These are phyloP conservation scores for Capronia americana DNA, from an alignment of 2,329 filamentous ascomycete genomes.

Conservation along the genomic window DNA sequence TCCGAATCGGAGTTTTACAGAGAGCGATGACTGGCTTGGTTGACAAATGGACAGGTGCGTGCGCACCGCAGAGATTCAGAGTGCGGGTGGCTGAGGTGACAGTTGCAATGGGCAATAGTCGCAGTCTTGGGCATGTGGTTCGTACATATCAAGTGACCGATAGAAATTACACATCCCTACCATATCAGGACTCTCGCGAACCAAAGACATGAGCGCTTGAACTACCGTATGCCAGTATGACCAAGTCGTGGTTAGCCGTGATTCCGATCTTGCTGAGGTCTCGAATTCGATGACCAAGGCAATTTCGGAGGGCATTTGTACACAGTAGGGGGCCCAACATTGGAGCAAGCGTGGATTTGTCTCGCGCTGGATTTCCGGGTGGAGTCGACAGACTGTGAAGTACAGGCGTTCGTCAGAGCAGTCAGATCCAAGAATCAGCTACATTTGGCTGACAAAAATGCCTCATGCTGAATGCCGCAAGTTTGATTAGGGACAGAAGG, in stretches of 20 bases:
- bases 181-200: not conserved
- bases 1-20: constrained; percentile 20
- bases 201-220: not conserved
- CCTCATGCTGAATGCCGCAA: not conserved
- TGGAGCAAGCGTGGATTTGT: not conserved
- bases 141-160: not conserved
- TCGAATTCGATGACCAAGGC: too few relatives aligned
- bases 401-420: not conserved
- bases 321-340: not conserved
- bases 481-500: too few relatives aligned
- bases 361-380: not conserved
- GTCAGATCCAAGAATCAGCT: not conserved
- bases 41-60: not conserved
- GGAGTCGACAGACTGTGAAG: not conserved
- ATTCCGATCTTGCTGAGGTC: too few relatives aligned
- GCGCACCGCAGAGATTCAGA: not conserved
- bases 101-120: not conserved
- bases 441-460: not conserved
- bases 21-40: not conserved
- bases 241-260: not conserved
- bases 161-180: not conserved
- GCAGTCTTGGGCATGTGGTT: not conserved
- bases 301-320: not conserved
- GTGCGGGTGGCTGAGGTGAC: not conserved
- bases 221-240: not conserved